A percentile compares a stretch with the other conserved stretches of the same genome.
phyloP scores from a whole-genome alignment of 2,329 filamentous ascomycete genomes.

The Sclerotinia trifoliorum region DNA sequence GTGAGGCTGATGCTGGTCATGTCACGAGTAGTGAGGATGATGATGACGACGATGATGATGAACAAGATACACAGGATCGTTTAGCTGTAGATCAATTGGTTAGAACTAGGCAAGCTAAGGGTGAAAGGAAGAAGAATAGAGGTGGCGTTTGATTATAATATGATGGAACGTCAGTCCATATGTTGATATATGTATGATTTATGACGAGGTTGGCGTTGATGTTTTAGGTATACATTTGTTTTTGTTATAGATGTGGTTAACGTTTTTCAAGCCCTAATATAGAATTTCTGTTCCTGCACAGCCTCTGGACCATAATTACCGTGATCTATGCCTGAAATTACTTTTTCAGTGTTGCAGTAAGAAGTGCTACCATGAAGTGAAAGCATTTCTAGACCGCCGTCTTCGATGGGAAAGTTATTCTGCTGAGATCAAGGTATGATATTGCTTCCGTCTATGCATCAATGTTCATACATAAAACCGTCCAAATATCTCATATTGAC shows the following conservation, averaged over 20 bases:
- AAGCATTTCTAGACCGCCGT: too few species aligned
- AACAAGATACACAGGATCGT: slow-evolving; percentile 32
- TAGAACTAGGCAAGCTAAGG: background rate
- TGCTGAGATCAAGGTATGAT: too few species aligned
- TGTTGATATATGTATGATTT: background rate
- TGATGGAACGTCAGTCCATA: background rate
- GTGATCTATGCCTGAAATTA: background rate
- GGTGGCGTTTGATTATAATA: background rate
- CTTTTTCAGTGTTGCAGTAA: too few species aligned
- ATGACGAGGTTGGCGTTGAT: background rate
- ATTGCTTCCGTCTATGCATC: too few species aligned
- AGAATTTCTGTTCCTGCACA: background rate
- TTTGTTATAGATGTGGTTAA: background rate
- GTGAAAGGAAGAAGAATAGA: background rate
- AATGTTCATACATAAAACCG: too few species aligned
- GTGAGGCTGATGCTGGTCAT: slow-evolving; percentile 26
- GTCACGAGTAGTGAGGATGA: slow-evolving; percentile 22
- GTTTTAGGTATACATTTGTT: background rate
- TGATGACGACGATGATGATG: slow-evolving; percentile 32
- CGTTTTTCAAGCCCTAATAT: background rate
- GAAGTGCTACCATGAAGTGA: too few species aligned
- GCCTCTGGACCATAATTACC: background rate
- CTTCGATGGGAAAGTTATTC: too few species aligned
- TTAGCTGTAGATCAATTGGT: slow-evolving; percentile 31
- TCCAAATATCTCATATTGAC: too few species aligned